Evolutionary conservation across 2,329 filamentous ascomycete genomes (phyloP).

Genomic region (Apiospora aurea): DNA sequence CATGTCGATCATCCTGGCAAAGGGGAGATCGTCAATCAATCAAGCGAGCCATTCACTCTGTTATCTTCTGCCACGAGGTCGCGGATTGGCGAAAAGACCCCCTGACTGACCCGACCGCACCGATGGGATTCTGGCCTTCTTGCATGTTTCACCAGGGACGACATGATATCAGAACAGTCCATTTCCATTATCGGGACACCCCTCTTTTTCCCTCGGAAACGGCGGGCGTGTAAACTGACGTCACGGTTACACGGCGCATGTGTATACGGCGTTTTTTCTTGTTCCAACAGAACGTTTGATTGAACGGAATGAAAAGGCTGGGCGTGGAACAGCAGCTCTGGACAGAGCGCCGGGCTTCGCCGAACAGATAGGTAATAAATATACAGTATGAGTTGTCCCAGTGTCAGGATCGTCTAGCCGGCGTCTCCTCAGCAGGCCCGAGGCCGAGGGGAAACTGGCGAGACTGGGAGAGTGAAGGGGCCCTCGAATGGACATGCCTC

Average conservation of each 20-base stretch:
- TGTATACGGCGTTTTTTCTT: conserved; percentile 3
- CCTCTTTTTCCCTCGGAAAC: neutral
- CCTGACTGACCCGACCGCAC: neutral
- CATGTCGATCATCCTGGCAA: neutral
- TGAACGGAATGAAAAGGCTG: neutral
- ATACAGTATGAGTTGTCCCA: conserved; percentile 16
- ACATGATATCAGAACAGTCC: neutral
- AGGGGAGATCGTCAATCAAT: neutral
- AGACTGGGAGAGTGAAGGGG: neutral
- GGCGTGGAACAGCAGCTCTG: no score
- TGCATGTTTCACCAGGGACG: conserved; percentile 8
- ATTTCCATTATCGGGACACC: neutral
- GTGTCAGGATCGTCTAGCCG: neutral
- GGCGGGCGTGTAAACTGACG: conserved; percentile 6
- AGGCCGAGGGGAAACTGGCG: neutral
- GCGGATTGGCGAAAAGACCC: conserved; percentile 11
- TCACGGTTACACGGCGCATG: conserved; percentile 2
- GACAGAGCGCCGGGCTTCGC: neutral
- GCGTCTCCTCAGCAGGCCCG: conserved; percentile 17
- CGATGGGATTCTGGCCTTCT: conserved; percentile 3
- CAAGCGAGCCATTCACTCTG: conserved; percentile 3
- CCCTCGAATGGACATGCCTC: conserved; percentile 3
- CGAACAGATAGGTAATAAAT: neutral
- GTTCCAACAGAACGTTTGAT: neutral
- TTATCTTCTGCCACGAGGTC: conserved; percentile 15